Evolutionary conservation across 1,284 basidiomycete genomes (phyloP), one percentile per base, ranked within the genome.

Genomic region (Ceratobasidium sp.): DNA sequence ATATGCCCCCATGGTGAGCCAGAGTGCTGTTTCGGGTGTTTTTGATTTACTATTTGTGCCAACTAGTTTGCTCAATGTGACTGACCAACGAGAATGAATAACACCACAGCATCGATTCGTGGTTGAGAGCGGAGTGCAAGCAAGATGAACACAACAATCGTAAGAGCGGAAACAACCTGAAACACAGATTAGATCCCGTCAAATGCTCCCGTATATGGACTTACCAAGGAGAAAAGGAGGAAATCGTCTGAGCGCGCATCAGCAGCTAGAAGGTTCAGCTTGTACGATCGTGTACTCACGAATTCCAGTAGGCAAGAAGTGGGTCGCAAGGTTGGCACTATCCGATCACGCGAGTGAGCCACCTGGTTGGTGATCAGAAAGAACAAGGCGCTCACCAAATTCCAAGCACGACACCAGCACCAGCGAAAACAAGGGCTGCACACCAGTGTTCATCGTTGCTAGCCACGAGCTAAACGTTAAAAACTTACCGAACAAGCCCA

Each of bases 1-100:
- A 37, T 73, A 73, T 37, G 70, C 70, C 5, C 70, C 70, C 70
- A 73, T 73, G 29, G 70, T 64, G 17, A 73, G 70, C 70, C 70
- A 73, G 5, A 73, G 59, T 2, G 34, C 70, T 73, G 32, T 49
- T 17, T 17, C 40, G 34, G 44, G 15, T 46, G 22, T 9, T 49
- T 52, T 22, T 43, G 32, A 29, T 61, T 15, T 6, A 25, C 32
- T 19, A 61, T 43, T 40, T 32, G n/a, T 32, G 25, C 46, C 34
- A 13, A 71, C 40, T 52, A 3, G 49, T 19, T 29, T 29, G 22
- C 7, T 2, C 29, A 29, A 34, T 6, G 17, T 29, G 22, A 56
- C 70, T 64, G 15, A 61, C 70, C 70, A 25, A 51, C 44, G 13
- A 73, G 70, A 34, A 73, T 46, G 34, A 64, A n/a, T 32, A 73